Conservation (phyloP, 1,284 basidiomycete genomes). For the Ceratobasidium sp. region DNA sequence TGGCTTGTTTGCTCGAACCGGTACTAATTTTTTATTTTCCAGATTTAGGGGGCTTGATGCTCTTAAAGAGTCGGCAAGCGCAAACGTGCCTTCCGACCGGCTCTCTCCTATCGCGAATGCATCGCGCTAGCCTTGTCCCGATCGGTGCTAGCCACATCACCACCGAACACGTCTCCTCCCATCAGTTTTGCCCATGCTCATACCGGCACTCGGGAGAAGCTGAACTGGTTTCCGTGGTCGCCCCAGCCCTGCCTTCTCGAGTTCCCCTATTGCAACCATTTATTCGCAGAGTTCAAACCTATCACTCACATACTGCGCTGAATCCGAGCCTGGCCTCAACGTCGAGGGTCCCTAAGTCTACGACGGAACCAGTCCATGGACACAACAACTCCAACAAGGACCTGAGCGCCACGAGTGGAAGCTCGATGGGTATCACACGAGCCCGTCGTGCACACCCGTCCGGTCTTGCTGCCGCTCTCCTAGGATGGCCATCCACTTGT, state of each 20-base stretch:
- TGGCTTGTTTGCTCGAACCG: not conserved
- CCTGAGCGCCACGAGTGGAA: not conserved
- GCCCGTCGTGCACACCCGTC: slow-evolving; percentile 1
- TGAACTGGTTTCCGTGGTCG: not conserved
- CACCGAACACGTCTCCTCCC: not conserved
- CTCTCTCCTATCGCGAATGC: slow-evolving; percentile 54
- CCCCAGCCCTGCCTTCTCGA: not conserved
- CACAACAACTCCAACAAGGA: not conserved
- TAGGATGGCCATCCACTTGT: slow-evolving; percentile 9
- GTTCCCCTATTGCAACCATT: not conserved
- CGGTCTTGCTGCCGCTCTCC: not conserved
- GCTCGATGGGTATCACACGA: not conserved
- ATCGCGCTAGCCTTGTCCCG: not conserved
- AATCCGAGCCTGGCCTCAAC: slow-evolving; percentile 2
- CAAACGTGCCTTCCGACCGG: slow-evolving; percentile 78
- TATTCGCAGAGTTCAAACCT: not conserved
- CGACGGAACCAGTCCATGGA: not conserved
- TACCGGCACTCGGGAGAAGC: not conserved
- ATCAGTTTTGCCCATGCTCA: not conserved
- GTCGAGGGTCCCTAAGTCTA: not conserved
- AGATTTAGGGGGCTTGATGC: slow-evolving; percentile 73
- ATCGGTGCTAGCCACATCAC: not conserved
- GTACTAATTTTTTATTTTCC: not conserved
- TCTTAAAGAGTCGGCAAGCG: slow-evolving; percentile 79
- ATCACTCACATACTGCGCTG: not conserved